Percentiles rank a stretch among this genome's conserved stretches.
Evolutionary conservation across 2,329 filamentous ascomycete genomes (phyloP).

Genomic region (Fusarium lateritium): DNA sequence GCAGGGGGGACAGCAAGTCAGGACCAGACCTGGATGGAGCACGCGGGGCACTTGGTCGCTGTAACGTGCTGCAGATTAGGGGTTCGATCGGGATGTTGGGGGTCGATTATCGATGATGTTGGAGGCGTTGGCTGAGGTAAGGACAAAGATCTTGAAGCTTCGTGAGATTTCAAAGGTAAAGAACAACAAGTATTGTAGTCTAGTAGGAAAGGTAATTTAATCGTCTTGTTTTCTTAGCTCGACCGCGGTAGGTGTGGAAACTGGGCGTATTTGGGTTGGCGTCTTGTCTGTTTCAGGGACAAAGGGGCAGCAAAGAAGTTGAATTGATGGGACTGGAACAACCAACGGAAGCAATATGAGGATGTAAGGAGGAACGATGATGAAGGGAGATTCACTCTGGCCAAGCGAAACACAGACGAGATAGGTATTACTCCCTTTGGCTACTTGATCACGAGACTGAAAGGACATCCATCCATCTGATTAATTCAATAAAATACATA

Average conservation of each 20-base stretch:
- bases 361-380: slow-evolving; percentile 1
- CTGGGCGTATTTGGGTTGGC: neutral
- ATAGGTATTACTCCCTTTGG: neutral
- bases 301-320: slow-evolving; percentile 13
- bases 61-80: slow-evolving; percentile 12
- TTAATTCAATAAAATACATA: slow-evolving; percentile 1
- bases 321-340: slow-evolving; percentile 8
- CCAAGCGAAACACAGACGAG: neutral
- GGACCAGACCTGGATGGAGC: slow-evolving; percentile 12
- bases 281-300: slow-evolving; percentile 6
- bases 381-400: neutral
- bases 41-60: slow-evolving; percentile 29
- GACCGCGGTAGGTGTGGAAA: slow-evolving; percentile 2
- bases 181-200: neutral
- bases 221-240: neutral
- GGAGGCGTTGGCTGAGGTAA: neutral
- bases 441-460: slow-evolving; percentile 34
- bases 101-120: neutral
- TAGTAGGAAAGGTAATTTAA: neutral
- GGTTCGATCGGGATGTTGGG: neutral
- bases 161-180: neutral
- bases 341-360: neutral
- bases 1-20: slow-evolving; percentile 28
- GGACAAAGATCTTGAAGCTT: neutral
- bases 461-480: neutral